These are phyloP conservation scores for Delitschia confertaspora DNA, from an alignment of 495 filamentous ascomycete species.

Conservation along the genomic window DNA sequence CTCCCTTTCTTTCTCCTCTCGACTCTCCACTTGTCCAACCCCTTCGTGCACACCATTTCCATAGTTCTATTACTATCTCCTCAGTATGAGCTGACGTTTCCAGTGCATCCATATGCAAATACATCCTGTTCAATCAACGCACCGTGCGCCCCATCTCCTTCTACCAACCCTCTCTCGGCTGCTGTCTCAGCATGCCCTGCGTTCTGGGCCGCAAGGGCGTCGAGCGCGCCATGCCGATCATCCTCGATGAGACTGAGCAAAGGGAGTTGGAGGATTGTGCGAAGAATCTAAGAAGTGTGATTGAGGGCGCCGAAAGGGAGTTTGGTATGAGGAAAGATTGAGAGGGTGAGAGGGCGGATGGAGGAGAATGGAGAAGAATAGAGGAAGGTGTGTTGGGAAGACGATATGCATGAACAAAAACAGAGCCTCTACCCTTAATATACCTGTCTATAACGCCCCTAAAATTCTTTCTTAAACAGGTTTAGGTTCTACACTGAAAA, in stretches of 20 bases:
- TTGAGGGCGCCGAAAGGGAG: constrained; percentile 27
- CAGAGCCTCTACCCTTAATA: too few species aligned
- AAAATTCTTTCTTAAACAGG: too few species aligned
- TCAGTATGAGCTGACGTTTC: too few species aligned
- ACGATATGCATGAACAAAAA: too few species aligned
- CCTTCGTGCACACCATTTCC: too few species aligned
- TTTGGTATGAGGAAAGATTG: constrained; percentile 4
- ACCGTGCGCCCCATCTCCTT: constrained; percentile 34
- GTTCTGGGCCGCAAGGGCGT: constrained; percentile 35
- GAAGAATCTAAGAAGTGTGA: constrained; percentile 22
- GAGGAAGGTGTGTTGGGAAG: not conserved
- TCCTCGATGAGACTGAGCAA: constrained; percentile 29
- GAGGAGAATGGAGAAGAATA: not conserved
- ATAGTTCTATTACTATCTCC: too few species aligned
- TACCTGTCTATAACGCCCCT: too few species aligned
- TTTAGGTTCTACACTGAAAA: too few species aligned
- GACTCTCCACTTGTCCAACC: too few species aligned
- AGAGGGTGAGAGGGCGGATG: constrained; percentile 9
- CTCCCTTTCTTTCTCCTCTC: too few species aligned
- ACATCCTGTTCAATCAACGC: constrained; percentile 33
- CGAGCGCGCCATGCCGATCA: constrained; percentile 24
- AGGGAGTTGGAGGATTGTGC: constrained; percentile 28
- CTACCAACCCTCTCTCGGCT: constrained; percentile 32
- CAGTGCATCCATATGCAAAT: constrained; percentile 35
- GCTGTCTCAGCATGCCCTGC: constrained; percentile 36